Conservation (phyloP, 2,329 filamentous ascomycete species). For the Macrophomina tecta region DNA sequence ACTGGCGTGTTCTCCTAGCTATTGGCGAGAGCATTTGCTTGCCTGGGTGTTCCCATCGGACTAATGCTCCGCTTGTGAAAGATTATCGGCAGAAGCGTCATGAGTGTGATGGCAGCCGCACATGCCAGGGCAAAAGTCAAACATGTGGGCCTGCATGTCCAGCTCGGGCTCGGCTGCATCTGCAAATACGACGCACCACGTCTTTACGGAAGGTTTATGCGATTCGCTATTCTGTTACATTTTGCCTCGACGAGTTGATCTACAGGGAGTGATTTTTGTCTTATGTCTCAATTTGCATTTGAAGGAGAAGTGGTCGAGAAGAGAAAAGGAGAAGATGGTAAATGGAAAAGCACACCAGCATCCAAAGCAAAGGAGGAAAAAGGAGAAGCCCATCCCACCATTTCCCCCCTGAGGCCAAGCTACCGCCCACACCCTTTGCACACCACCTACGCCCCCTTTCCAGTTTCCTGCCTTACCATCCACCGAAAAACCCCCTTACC, state of each 20-base stretch:
- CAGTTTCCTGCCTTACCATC: slow-evolving; percentile 25
- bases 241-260: slow-evolving; percentile 26
- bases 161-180: neutral
- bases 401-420: slow-evolving; percentile 24
- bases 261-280: slow-evolving; percentile 22
- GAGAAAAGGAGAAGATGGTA: slow-evolving; percentile 13
- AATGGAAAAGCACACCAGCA: slow-evolving; percentile 21
- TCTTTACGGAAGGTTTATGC: neutral
- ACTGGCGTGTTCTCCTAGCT: no score
- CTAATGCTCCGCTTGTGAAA: no score
- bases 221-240: slow-evolving; percentile 25
- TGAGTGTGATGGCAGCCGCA: neutral
- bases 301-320: slow-evolving; percentile 18
- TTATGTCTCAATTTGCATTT: slow-evolving; percentile 27
- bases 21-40: neutral
- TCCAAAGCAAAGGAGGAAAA: slow-evolving; percentile 24
- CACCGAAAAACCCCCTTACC: slow-evolving; percentile 24
- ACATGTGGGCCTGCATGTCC: neutral
- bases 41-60: no score
- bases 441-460: slow-evolving; percentile 27
- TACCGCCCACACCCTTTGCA: slow-evolving; percentile 25
- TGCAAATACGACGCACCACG: no score
- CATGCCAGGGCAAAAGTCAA: neutral
- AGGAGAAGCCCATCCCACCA: slow-evolving; percentile 23
- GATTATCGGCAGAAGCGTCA: no score